Evolutionary conservation across 2,329 filamentous ascomycete genomes (phyloP), one percentile per base, ranked within the genome.

Genomic region (Bipolaris oryzae): DNA sequence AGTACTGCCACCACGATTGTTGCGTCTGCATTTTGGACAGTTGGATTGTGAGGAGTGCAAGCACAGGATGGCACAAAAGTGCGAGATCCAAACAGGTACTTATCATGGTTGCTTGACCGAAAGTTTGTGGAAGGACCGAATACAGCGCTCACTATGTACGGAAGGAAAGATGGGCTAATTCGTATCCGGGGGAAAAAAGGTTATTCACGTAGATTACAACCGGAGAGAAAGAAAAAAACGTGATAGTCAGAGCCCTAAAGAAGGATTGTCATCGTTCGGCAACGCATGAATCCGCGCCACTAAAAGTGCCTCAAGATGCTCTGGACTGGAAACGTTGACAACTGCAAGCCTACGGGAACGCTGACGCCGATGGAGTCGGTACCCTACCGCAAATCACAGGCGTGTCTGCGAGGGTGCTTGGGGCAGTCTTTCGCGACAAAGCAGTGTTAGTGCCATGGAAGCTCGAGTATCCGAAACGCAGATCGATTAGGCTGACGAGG

Each of bases 1-100:
- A 70, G 44, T 70, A 72, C 38, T 71, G 67, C 55, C 69, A 55
- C 41, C 54, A 63, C 6, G 68, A 66, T 33, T 62, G 48, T 28
- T 61, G 67, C 6, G 54, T 50, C 23, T 59, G 56, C 66, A 70
- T 71, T 51, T 63, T 66, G 16, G 63, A 60, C 64, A 69, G 52
- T 64, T 68, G 63, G 31, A 67, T 60, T 3, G 66, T 64, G 28
- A 74, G 53, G 53, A 74, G 57, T 39, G 71, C 72, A 11, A 75
- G 47, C 3, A 74, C 55, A 0, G 72, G 70, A 50, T 71, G 70
- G 60, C 67, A 73, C 51, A 73, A 45, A 9, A 74, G 69, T 39
- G 66, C 72, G 53, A 73, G 51, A 55, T 74, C 70, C 35, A 73
- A 55, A 61, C 64, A 72, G 2, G 67, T 66, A 41, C 43, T 66